These are phyloP conservation scores for Fusarium sublunatum DNA, from an alignment of 2,329 filamentous ascomycete species.

Conservation along the genomic window DNA sequence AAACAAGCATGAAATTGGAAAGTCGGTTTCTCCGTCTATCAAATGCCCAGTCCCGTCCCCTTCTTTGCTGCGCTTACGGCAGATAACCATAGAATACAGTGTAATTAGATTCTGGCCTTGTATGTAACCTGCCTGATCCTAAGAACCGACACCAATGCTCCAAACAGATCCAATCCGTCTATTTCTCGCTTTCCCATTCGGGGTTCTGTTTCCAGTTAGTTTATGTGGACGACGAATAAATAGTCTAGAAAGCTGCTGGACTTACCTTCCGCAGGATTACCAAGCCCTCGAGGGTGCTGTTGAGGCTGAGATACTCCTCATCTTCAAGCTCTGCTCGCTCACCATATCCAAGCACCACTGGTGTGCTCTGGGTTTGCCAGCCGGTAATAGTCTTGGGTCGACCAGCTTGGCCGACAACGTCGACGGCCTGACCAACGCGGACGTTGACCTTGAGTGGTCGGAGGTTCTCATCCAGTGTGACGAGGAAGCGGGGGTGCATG, in stretches of 20 bases:
- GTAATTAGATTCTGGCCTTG: constrained; percentile 40
- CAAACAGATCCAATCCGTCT: constrained; percentile 37
- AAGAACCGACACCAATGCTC: constrained; percentile 33
- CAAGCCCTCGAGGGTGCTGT: constrained; percentile 90
- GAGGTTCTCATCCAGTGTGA: constrained; percentile 94
- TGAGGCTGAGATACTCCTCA: constrained; percentile 94
- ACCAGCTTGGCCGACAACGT: constrained; percentile 96
- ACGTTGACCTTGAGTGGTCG: constrained; percentile 96
- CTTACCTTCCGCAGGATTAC: constrained; percentile 97
- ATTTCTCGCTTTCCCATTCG: constrained; percentile 56
- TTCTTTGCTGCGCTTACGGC: constrained; percentile 43
- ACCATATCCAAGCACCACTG: constrained; percentile 91
- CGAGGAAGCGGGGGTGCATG: constrained; percentile 95
- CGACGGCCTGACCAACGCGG: constrained; percentile 95
- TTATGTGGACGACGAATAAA: neutral
- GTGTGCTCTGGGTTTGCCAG: constrained; percentile 99
- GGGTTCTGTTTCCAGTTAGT: constrained; percentile 51
- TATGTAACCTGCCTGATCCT: constrained; percentile 38
- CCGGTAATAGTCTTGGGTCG: constrained; percentile 98
- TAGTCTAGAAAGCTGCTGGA: neutral
- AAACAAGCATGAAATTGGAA: constrained; percentile 34
- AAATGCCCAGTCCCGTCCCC: constrained; percentile 35
- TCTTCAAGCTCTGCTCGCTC: constrained; percentile 97
- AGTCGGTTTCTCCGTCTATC: constrained; percentile 46
- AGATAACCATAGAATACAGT: constrained; percentile 52